Conservation (phyloP, 2,329 filamentous ascomycete species). For the Cordyceps militaris region DNA sequence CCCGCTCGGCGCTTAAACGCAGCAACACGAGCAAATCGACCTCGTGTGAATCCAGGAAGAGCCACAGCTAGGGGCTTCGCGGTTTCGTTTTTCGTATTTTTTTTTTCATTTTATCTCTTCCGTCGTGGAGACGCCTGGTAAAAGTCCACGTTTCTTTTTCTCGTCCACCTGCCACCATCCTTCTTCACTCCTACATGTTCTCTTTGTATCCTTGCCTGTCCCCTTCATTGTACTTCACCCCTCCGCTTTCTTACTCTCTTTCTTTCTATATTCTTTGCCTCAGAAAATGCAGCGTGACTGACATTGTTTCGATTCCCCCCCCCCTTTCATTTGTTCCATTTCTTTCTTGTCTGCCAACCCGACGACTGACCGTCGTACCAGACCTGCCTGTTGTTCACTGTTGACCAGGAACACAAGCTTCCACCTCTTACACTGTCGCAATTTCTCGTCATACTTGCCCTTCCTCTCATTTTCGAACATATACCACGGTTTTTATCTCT, state of each 20-base stretch:
- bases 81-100: conserved; percentile 4
- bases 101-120: background rate
- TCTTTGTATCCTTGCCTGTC: background rate
- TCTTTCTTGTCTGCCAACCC: background rate
- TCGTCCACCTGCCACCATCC: conserved; percentile 19
- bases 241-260: background rate
- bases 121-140: conserved; percentile 2
- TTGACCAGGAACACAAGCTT: conserved; percentile 12
- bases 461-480: background rate
- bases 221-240: background rate
- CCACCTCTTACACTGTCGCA: conserved; percentile 4
- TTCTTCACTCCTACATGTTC: conserved; percentile 7
- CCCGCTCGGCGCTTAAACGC: conserved; percentile 6
- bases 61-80: conserved; percentile 2
- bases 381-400: conserved; percentile 12
- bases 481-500: background rate
- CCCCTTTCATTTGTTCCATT: background rate
- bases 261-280: background rate
- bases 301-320: background rate
- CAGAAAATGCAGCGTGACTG: background rate
- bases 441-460: background rate
- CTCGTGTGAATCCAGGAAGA: background rate
- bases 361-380: background rate
- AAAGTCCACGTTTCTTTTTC: background rate
- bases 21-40: conserved; percentile 11